These are phyloP conservation scores for Cylindrotheca fusiformis DNA, from an alignment of 108 stramenopile genomes.

Conservation along the genomic window DNA sequence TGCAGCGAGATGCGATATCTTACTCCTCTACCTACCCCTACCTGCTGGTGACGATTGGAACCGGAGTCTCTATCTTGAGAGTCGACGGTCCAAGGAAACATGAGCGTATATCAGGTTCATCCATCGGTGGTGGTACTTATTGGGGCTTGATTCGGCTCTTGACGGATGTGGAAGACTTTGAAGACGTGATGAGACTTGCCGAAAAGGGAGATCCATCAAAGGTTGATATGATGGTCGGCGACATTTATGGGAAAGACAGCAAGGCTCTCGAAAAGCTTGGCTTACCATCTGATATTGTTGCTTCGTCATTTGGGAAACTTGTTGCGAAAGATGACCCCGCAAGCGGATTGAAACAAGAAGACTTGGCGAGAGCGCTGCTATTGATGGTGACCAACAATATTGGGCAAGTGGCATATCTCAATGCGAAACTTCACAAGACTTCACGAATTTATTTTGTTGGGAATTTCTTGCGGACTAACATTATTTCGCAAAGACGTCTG, in stretches of 20 bases:
- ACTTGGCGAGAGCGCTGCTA: conserved; percentile 92
- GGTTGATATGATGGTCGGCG: conserved; percentile 91
- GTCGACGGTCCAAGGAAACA: conserved; percentile 94
- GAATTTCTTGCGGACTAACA: conserved; percentile 94
- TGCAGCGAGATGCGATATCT: conserved; percentile 73
- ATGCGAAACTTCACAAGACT: conserved; percentile 88
- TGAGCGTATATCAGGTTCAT: conserved; percentile 96
- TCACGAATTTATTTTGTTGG: conserved; percentile 95
- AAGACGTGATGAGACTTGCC: conserved; percentile 89
- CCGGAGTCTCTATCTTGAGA: conserved; percentile 93
- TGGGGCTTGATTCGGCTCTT: conserved; percentile 97
- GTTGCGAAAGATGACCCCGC: conserved; percentile 88
- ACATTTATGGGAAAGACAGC: conserved; percentile 93
- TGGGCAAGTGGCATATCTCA: conserved; percentile 95
- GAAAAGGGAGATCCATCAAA: conserved; percentile 89
- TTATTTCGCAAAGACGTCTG: conserved; percentile 84
- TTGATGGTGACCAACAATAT: conserved; percentile 99
- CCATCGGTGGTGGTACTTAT: conserved; percentile 99
- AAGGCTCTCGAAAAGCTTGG: conserved; percentile 91
- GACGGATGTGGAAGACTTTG: conserved; percentile 89
- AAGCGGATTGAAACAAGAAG: conserved; percentile 80
- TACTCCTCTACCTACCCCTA: conserved; percentile 83
- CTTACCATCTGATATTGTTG: conserved; percentile 84
- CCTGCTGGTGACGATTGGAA: conserved; percentile 95
- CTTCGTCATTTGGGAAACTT: conserved; percentile 98